phyloP scores from a whole-genome alignment of 768 basidiomycete species.

The Pleurotus tuber-regium region DNA sequence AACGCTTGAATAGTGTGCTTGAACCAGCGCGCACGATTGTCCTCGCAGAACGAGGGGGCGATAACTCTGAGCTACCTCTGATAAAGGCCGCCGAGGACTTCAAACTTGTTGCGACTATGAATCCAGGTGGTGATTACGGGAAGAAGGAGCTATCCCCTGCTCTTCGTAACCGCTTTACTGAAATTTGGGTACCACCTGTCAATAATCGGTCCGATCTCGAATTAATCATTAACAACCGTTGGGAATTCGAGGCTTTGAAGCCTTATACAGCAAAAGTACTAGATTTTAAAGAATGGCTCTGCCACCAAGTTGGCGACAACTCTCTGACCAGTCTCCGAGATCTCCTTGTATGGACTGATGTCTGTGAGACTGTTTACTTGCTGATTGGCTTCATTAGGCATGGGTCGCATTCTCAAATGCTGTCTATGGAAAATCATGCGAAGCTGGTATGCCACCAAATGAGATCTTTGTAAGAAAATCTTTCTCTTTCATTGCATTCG shows the following conservation, averaged over 20 bases:
- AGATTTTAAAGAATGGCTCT: constrained; percentile 83
- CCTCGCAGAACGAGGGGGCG: constrained; percentile 89
- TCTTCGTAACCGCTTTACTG: constrained; percentile 95
- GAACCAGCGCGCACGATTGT: constrained; percentile 87
- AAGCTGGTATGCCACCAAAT: constrained; percentile 32
- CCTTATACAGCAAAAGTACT: constrained; percentile 61
- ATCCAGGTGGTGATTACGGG: constrained; percentile 98
- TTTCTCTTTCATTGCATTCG: background rate
- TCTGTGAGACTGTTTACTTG: background rate
- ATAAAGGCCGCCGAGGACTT: constrained; percentile 68
- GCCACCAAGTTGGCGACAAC: constrained; percentile 52
- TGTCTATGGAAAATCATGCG: constrained; percentile 32
- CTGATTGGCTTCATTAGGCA: constrained; percentile 46
- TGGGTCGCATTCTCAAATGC: constrained; percentile 91
- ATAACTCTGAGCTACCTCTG: constrained; percentile 61
- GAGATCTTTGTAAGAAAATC: constrained; percentile 64
- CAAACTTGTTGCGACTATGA: constrained; percentile 97
- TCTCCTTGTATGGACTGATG: constrained; percentile 60
- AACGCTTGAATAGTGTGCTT: constrained; percentile 95
- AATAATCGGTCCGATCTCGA: constrained; percentile 70
- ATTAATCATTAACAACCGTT: constrained; percentile 71
- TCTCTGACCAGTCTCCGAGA: constrained; percentile 81
- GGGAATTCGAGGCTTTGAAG: constrained; percentile 55
- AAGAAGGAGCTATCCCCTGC: constrained; percentile 99
- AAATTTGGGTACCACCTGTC: constrained; percentile 95